Base-by-base conservation (phyloP, 257 asterid species). In the Dorcoceras hygrometricum region DNA sequence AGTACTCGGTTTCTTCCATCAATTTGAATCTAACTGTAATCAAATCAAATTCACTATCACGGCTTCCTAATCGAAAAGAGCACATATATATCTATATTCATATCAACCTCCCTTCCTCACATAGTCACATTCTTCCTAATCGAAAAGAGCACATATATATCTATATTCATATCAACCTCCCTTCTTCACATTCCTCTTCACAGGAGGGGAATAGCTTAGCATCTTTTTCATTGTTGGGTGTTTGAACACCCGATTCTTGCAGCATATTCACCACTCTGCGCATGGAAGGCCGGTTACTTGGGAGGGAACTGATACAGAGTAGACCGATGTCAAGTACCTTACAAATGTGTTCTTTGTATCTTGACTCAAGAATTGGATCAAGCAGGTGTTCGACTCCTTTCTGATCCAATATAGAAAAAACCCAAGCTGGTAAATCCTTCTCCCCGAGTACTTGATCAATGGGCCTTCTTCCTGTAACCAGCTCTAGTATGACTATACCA, bases 261-360 rank as follows among this genome's bases (percentile, higher is more conserved):
- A 89, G 78, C 89, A 83, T 68, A 63, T 73, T 75, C 22, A 85
- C 94, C 19, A 89, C 89, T 55, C 82, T 71, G 27, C 93, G 88
- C 97, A 89, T 89, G 1, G 95, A 85, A 51, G 95, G 97, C 1
- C 97, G 91, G 67, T 82, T 85, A 4, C 62, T 66, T 2, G 97
- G 97, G 58, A 81, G 62, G 4, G 70, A 59, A 75, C 79, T 76
- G 20, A 86, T 80, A 67, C 97, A 89, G 6, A 80, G 71, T 51
- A 87, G 68, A 24, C 91, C 89, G 24, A 89, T 78, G 29, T 82
- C 79, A 24, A 89, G 82, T 65, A 83, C 80, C 70, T 71, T 78
- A 43, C 72, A 57, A 14, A 83, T 65, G 23, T 87, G 83, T 23
- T 71, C 75, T 23, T 73, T 71, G 75, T 65, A 79, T 63, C 66